These are phyloP conservation scores for Hemileccinum rubropunctum DNA, from an alignment of 768 basidiomycete species.

Conservation along the genomic window DNA sequence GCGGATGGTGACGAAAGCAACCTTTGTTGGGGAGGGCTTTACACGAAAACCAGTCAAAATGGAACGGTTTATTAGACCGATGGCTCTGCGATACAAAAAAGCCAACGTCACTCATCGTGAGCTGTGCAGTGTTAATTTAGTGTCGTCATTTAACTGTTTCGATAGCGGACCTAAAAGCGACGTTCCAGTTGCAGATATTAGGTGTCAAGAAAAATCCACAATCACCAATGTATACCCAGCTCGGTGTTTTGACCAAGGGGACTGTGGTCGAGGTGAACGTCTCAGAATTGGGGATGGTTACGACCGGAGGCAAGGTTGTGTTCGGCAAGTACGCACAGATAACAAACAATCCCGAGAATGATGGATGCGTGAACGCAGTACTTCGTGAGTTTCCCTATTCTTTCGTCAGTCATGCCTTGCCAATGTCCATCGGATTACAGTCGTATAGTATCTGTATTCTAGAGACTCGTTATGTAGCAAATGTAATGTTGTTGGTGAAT, in stretches of 20 bases:
- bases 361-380: slow-evolving; percentile 94
- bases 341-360: slow-evolving; percentile 94
- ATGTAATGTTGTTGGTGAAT: slow-evolving; percentile 17
- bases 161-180: slow-evolving; percentile 93
- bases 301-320: slow-evolving; percentile 92
- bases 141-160: not conserved
- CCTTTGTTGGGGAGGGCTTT: slow-evolving; percentile 97
- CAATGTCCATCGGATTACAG: slow-evolving; percentile 14
- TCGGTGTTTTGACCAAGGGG: slow-evolving; percentile 97
- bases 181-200: slow-evolving; percentile 96
- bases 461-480: slow-evolving; percentile 8
- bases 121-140: slow-evolving; percentile 20
- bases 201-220: slow-evolving; percentile 99
- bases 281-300: slow-evolving; percentile 97
- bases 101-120: slow-evolving; percentile 98
- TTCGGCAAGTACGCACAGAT: slow-evolving; percentile 93
- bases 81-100: slow-evolving; percentile 97
- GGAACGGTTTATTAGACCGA: slow-evolving; percentile 96
- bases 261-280: slow-evolving; percentile 99
- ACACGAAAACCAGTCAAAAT: slow-evolving; percentile 99
- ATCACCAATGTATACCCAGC: slow-evolving; percentile 95
- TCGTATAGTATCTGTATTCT: slow-evolving; percentile 26
- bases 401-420: not conserved
- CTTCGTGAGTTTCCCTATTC: slow-evolving; percentile 58
- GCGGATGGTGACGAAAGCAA: slow-evolving; percentile 98